A percentile compares a stretch with the other conserved stretches of the same genome.
These are phyloP conservation scores for Cynanchum wilfordii DNA, from an alignment of 257 asterid genomes.

Conservation along the genomic window DNA sequence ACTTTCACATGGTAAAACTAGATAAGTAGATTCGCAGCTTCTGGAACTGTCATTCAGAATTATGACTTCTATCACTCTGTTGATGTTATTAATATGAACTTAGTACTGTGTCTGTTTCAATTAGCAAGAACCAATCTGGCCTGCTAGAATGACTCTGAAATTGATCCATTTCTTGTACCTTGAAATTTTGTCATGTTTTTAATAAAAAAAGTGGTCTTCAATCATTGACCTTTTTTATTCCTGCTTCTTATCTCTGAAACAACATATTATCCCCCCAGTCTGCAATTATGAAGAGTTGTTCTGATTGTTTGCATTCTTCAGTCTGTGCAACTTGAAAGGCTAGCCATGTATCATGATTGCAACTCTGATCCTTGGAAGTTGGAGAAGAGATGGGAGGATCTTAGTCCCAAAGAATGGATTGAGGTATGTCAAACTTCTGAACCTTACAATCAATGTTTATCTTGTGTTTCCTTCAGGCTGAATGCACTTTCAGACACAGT, in stretches of 20 bases:
- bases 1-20: not conserved
- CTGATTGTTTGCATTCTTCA: slow-evolving; percentile 29
- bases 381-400: slow-evolving; percentile 94
- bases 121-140: not conserved
- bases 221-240: not conserved
- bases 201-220: not conserved
- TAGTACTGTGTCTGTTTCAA: not conserved
- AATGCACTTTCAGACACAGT: not conserved
- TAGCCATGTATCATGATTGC: slow-evolving; percentile 92
- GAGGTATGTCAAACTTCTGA: slow-evolving; percentile 45
- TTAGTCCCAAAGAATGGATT: slow-evolving; percentile 87
- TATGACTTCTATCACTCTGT: not conserved
- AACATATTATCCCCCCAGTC: not conserved
- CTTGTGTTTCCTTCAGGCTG: slow-evolving; percentile 4
- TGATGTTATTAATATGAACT: not conserved
- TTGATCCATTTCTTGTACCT: not conserved
- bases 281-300: slow-evolving; percentile 16
- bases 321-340: slow-evolving; percentile 98
- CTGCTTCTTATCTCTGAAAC: not conserved
- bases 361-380: slow-evolving; percentile 81
- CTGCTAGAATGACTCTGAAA: not conserved
- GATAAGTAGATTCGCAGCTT: not conserved
- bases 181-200: not conserved
- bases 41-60: not conserved
- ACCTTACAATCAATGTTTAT: not conserved